Base-by-base conservation (phyloP, 495 filamentous ascomycete genomes). In the Aspergillus nanangensis region DNA sequence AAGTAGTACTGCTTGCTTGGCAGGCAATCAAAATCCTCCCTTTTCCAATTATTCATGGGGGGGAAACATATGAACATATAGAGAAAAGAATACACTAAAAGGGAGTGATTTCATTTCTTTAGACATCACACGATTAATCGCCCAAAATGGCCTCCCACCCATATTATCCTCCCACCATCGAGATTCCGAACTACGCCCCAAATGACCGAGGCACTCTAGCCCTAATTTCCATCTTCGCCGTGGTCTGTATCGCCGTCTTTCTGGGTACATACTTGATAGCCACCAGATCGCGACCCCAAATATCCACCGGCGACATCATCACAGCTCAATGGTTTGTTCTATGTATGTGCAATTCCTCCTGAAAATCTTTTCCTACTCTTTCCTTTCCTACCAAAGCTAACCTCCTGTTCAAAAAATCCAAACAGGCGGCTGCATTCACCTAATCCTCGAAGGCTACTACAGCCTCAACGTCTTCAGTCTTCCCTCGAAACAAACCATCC, bases 361-460 rank as follows among this genome's bases (percentile, higher is more conserved):
- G 17, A 21, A 10, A 14, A 5, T 27, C 27, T 8, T 14, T 8
- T 17, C 3, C 14, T 17, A 9, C 21, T 13, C 46, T 25, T 4
- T 34, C 22, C 11, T 35, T 14, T n/a, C 33, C n/a, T 29, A 31
- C 38, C 15, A 43, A 23, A 34, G 11, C 21, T 15, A 39, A 45
- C 19, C 35, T 55, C 15, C 34, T 24, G 20, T 11, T 24, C n/a
- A 25, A 11, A 14, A 3, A 31, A 23, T 21, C 37, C 36, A 35
- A 25, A 58, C 27, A 87, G 81, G 61, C 48, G 77, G 80, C 14
- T 67, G 39, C 46, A 79, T 90, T 23, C 87, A 91, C 57, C 69
- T 83, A 23, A 75, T 88, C 56, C 84, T 91, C 52, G 87, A 91
- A 73, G 83, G 83, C 35, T 87, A 87, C 64, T 90, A 79, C 56